These are phyloP conservation scores for Sungouiozyma intestinalis DNA, from an alignment of 805 yeast genomes.

Conservation along the genomic window DNA sequence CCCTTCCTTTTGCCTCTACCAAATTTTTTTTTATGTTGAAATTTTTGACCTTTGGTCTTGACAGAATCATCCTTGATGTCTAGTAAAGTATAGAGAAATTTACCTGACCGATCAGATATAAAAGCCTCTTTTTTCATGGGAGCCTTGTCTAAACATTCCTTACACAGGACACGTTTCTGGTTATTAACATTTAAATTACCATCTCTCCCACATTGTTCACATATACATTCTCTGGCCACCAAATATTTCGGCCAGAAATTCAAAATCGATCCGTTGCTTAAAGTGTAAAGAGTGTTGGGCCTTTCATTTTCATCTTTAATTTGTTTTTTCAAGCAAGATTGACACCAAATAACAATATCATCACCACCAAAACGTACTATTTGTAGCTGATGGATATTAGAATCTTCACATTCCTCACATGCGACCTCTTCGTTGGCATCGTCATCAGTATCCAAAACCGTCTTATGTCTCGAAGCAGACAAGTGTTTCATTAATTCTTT, in stretches of 20 bases:
- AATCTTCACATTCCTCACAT: conserved; percentile 48
- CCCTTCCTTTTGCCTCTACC: conserved; percentile 12
- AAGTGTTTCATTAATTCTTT: conserved; percentile 42
- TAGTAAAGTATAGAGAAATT: conserved; percentile 36
- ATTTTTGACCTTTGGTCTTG: conserved; percentile 5
- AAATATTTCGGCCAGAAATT: conserved; percentile 37
- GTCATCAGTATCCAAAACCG: conserved; percentile 25
- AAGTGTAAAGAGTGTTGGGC: conserved; percentile 38
- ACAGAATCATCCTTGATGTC: conserved; percentile 35
- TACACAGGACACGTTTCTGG: conserved; percentile 31
- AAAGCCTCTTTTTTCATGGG: conserved; percentile 15
- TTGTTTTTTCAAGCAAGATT: conserved; percentile 32
- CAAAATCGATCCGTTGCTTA: conserved; percentile 47
- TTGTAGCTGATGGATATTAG: conserved; percentile 42
- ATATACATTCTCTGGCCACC: conserved; percentile 41
- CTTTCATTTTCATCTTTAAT: conserved; percentile 22
- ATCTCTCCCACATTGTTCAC: conserved; percentile 33
- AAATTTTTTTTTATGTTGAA: background rate
- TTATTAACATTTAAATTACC: conserved; percentile 34
- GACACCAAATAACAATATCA: conserved; percentile 43
- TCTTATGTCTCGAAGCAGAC: conserved; percentile 43
- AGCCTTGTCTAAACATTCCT: conserved; percentile 30
- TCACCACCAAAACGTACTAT: conserved; percentile 45
- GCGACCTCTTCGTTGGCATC: conserved; percentile 33
- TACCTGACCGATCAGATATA: conserved; percentile 38